Evolutionary conservation across 257 asterid genomes (phyloP).

Genomic region (Salvia miltiorrhiza): DNA sequence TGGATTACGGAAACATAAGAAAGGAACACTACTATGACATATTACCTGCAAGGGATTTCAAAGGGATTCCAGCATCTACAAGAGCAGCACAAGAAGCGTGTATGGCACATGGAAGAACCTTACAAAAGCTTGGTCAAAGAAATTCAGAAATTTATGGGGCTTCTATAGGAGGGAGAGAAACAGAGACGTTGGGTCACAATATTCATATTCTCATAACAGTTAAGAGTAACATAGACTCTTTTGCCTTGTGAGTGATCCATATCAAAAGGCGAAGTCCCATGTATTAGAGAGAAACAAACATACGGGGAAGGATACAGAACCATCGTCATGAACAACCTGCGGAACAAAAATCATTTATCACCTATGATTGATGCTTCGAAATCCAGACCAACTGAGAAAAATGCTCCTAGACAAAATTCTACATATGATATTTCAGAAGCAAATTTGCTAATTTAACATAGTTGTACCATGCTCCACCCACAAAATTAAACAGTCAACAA

Average conservation of each 20-base stretch:
- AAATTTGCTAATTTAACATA: background rate
- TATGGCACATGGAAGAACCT: slow-evolving; percentile 96
- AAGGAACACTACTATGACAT: background rate
- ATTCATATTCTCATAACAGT: background rate
- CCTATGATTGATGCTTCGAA: too few relatives aligned
- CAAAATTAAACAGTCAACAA: too few relatives aligned
- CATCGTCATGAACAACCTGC: slow-evolving; percentile 96
- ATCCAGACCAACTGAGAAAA: too few relatives aligned
- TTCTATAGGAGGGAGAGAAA: slow-evolving; percentile 4
- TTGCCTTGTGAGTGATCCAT: background rate
- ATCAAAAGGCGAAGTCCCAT: background rate
- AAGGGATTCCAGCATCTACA: slow-evolving; percentile 86
- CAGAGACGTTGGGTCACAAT: background rate
- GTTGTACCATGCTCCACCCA: background rate
- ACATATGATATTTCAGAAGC: background rate
- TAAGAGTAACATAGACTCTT: background rate
- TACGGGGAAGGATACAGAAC: slow-evolving; percentile 79
- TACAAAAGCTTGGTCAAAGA: slow-evolving; percentile 55
- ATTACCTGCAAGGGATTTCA: slow-evolving; percentile 82
- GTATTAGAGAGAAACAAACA: background rate
- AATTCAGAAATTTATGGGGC: slow-evolving; percentile 15
- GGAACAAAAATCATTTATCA: slow-evolving; percentile 11
- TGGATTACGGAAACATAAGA: slow-evolving; percentile 1
- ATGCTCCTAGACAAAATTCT: too few relatives aligned
- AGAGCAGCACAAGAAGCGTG: slow-evolving; percentile 96